Conservation (phyloP, 2,329 filamentous ascomycete genomes). For the Ceratocystis destructans region DNA sequence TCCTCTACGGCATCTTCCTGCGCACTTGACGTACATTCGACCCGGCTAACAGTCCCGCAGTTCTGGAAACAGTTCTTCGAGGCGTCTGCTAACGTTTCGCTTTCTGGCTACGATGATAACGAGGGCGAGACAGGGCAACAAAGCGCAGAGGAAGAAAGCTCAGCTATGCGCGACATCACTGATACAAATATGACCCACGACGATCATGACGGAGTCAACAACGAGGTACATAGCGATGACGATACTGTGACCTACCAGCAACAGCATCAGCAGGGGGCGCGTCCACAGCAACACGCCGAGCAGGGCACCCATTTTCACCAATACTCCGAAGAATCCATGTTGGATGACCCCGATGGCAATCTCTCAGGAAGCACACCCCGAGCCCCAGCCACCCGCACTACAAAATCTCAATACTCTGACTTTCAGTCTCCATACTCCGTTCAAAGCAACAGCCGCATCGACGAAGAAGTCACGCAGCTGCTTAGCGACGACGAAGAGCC, state of each 20-base stretch:
- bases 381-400: slow-evolving; percentile 33
- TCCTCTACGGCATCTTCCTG: neutral
- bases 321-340: slow-evolving; percentile 45
- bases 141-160: slow-evolving; percentile 37
- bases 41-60: slow-evolving; percentile 30
- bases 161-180: slow-evolving; percentile 43
- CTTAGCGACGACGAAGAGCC: slow-evolving; percentile 28
- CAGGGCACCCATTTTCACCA: neutral
- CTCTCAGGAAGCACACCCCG: slow-evolving; percentile 56
- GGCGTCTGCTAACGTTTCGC: slow-evolving; percentile 89
- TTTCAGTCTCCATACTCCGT: slow-evolving; percentile 70
- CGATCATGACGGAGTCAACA: slow-evolving; percentile 31
- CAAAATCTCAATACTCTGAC: slow-evolving; percentile 39
- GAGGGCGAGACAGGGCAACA: slow-evolving; percentile 40
- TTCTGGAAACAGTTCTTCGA: slow-evolving; percentile 99
- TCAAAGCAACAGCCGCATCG: slow-evolving; percentile 47
- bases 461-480: slow-evolving; percentile 27
- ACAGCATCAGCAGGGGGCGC: slow-evolving; percentile 17
- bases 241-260: slow-evolving; percentile 28
- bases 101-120: slow-evolving; percentile 85
- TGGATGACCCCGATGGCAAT: slow-evolving; percentile 43
- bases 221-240: slow-evolving; percentile 28
- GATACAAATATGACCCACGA: slow-evolving; percentile 24
- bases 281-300: slow-evolving; percentile 14
- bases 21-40: neutral